Evolutionary conservation across 305 asterid species (phyloP), one percentile per base, ranked within the genome.

Genomic region (Fraxinus sp.): DNA sequence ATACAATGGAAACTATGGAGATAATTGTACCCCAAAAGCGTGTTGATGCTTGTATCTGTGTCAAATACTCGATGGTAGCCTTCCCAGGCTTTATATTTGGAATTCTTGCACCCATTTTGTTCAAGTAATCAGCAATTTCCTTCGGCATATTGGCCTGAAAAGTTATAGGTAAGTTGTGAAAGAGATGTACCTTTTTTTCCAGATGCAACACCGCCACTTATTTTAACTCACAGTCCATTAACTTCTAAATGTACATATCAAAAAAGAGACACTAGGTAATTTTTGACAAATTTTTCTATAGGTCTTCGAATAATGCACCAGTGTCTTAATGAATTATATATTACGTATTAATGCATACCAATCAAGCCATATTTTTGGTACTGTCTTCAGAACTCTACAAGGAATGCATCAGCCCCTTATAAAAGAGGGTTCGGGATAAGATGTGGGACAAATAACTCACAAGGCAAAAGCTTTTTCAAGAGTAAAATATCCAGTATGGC

Each of bases 101-200:
- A 85, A 95, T 91, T 88, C 98, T 89, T 46, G 98, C 98, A 5
- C 98, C 97, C 94, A 95, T 95, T 90, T 95, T 95, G 85, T 95
- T 95, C 81, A 95, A 90, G 89, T 95, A 95, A 86, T 95, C 99
- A 84, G 97, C 89, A 83, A 95, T 95, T 88, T 94, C 99, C 91
- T 94, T 95, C 2, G 99, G 99, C 97, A 94, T 92, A 84, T 95
- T 95, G 72, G 99, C 96, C 99, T 95, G 84, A 75, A 83, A 76
- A 83, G 37, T 30, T 22, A 62, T 0, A 24, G 71, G 32, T 62
- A 22, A 62, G 11, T 62, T 22, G 26, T 20, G 28, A 22, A 8
- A 22, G 5, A 62, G 32, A 20, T 5, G 14, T 22, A 18, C 14
- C 32, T 22, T 22, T 22, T 22, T 62, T 62, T 22, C 71, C 71